Base-by-base conservation (phyloP, 2,329 filamentous ascomycete species). In the Colletotrichum sp. region DNA sequence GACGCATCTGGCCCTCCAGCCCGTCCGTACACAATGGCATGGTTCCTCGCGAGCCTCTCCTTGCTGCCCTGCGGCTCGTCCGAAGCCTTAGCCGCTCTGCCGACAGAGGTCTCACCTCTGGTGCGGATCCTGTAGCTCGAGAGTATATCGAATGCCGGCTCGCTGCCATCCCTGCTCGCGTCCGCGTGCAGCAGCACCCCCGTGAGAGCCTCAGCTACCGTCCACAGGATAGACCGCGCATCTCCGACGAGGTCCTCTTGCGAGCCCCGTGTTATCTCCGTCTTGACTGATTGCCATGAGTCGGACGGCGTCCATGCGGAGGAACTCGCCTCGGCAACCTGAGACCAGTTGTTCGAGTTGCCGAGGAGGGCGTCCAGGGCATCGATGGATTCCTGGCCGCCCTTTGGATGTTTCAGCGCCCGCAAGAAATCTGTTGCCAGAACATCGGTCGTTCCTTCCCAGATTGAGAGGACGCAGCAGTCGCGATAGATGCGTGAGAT, bases 381-480 rank as follows among this genome's bases (percentile, higher is more conserved):
- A n/a, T 85, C 81, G 5, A 88, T 76, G 39, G 82, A 84, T 12
- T 81, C 83, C 13, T 71, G 79, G 6, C 85, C 88, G 2, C 76
- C 81, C 28, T 82, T 82, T 1, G 86, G 82, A 39, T 90, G 87
- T 76, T 89, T 89, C 86, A 28, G 79, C 77, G 80, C 89, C 88
- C 83, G 81, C 8, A 79, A 21, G 44, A 79, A 77, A 55, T 79
- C 78, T 12, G 78, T 78, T 39, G 91, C 91, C 71, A 95, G 86
- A 8, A 95, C 92, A 79, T 95, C 93, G 0, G 93, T 94, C 0
- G 94, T 95, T 1, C 93, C 93, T 82, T 94, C 93, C 92, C 93
- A 94, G 65, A 95, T 95, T 16, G 90, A 88, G 67, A 91, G 84
- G 4, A 95, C 93, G 9, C 85, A 87, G 3, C 89, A 90, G 79